Conservation (phyloP, 257 asterid genomes). For the Prunella vulgaris region DNA sequence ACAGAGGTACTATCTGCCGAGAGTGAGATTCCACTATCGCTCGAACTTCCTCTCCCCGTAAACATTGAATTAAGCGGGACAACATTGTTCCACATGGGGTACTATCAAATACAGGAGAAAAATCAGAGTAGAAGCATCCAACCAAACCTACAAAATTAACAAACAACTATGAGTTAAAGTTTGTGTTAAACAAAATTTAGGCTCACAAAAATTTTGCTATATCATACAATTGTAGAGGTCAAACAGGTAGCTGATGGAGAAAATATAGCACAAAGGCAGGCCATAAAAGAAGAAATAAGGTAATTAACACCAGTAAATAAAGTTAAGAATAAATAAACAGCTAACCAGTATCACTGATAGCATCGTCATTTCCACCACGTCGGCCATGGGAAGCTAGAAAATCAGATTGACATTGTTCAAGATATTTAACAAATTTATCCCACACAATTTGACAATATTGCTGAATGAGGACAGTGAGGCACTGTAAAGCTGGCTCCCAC, state of each 20-base stretch:
- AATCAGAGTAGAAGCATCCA: constrained; percentile 46
- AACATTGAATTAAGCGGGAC: constrained; percentile 58
- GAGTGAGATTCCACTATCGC: constrained; percentile 61
- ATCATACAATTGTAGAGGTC: neutral
- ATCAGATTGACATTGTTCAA: constrained; percentile 50
- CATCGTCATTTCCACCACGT: constrained; percentile 26
- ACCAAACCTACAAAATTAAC: constrained; percentile 56
- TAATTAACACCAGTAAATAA: constrained; percentile 1
- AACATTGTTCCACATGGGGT: constrained; percentile 50
- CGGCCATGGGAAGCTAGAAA: constrained; percentile 46
- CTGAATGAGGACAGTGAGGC: constrained; percentile 55
- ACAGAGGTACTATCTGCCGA: constrained; percentile 65
- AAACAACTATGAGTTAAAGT: constrained; percentile 4
- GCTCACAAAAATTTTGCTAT: too few relatives aligned
- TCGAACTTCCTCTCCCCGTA: constrained; percentile 72
- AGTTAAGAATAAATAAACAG: neutral
- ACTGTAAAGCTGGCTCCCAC: constrained; percentile 76
- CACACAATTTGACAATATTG: constrained; percentile 54
- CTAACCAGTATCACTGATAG: constrained; percentile 44
- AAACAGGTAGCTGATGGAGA: neutral
- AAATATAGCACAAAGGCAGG: constrained; percentile 14
- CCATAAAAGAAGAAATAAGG: neutral
- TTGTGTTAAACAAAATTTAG: neutral
- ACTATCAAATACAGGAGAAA: constrained; percentile 42
- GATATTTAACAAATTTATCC: constrained; percentile 55